Percentiles rank a stretch among this genome's conserved stretches.
These are phyloP conservation scores for Malassezia sympodialis DNA, from an alignment of 1,284 basidiomycete genomes.

Conservation along the genomic window DNA sequence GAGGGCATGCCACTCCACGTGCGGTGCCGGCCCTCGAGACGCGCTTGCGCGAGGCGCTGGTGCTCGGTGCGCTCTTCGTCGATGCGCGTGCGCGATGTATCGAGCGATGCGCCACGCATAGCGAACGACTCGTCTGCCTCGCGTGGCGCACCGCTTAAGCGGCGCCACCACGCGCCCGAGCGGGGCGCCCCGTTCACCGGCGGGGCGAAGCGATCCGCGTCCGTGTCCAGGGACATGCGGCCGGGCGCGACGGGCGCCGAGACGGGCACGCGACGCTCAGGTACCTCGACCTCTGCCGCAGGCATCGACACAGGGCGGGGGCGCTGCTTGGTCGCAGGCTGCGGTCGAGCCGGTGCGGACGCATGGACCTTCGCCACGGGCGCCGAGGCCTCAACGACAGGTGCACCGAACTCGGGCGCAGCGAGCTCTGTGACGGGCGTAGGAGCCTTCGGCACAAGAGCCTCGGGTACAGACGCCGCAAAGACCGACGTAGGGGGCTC, in stretches of 20 bases:
- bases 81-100: background rate
- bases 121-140: background rate
- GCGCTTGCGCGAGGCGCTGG: background rate
- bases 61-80: constrained; percentile 1
- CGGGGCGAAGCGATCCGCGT: background rate
- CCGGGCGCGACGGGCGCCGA: background rate
- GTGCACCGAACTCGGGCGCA: too few species aligned
- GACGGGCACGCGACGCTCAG: background rate
- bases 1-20: constrained; percentile 8
- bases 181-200: background rate
- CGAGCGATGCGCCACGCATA: background rate
- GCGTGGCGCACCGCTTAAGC: background rate
- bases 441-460: too few species aligned
- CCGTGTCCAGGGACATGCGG: constrained; percentile 13
- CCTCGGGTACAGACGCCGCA: too few species aligned
- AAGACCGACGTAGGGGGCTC: too few species aligned
- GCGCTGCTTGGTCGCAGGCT: background rate
- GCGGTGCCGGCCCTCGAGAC: constrained; percentile 6
- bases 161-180: constrained; percentile 12
- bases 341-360: background rate
- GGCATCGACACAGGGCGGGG: constrained; percentile 13
- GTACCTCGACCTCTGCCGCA: background rate
- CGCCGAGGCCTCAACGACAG: too few species aligned
- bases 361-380: background rate
- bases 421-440: too few species aligned